Evolutionary conservation across 2,329 filamentous ascomycete species (phyloP), one percentile per base, ranked within the genome.

Genomic region (Aspergillus ibericus): DNA sequence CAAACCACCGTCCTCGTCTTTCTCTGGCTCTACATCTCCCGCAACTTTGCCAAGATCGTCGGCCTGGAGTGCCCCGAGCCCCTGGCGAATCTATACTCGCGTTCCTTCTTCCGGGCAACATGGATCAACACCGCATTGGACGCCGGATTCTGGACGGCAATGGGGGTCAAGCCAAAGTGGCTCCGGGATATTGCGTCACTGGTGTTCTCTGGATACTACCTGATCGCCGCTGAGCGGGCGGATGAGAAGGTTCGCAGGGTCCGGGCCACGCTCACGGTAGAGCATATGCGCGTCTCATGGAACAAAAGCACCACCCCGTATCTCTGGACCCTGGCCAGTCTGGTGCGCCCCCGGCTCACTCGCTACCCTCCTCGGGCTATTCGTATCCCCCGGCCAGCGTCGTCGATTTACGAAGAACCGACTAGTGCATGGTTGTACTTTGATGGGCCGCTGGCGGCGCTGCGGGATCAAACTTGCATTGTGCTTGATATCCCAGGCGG

Each of bases 101-200:
- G 91, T 53, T 88, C 90, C 27, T 99, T 96, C 78, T 99, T 96
- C 75, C 88, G 95, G 50, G 95, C 95, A 56, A 99, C 95, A 72
- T 99, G 95, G 95, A 86, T 98, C 15, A 88, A 95, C 54, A 99
- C 95, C 0, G 95, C 92, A 0, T 78, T 99, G 60, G 95, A 99
- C 69, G 95, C 95, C 5, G 95, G 95, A 1, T 99, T 97, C 75
- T 99, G 95, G 95, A 96, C 92, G 0, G 95, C 95, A 34, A 99
- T 99, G 95, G 89, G 87, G 68, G 93, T 99, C 63, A 85, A 85
- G 57, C 82, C 82, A 49, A 92, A 90, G 68, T 93, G 90, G 86
- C 66, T 96, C 42, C 84, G 92, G 38, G 93, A 98, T 72, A 72
- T 96, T 13, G 85, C 90, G 9, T 92, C 91, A 71, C 82, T 98